Base-by-base conservation (phyloP, 208 protist species). In the Acanthamoeba healyi region DNA sequence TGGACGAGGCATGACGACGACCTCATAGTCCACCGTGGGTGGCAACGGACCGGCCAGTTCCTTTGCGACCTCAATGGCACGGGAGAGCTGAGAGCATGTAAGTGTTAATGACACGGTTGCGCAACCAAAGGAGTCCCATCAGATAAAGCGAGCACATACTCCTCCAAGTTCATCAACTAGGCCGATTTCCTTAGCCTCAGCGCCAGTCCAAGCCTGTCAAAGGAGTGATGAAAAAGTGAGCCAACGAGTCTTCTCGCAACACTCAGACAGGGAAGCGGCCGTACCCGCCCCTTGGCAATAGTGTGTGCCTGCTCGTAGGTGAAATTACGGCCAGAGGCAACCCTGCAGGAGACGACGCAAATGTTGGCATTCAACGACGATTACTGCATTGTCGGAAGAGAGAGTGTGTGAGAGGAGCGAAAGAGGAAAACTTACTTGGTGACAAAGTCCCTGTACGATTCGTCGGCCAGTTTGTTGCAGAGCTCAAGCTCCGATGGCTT, bases 161-260 rank as follows among this genome's bases (percentile, higher is more conserved):
- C 87, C 87, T 15, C 87, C 87, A 26, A 92, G 87, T 58, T 92
- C 87, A 67, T 92, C 87, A 6, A 92, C 87, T 10, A 92, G 87
- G 24, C 87, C 87, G 10, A 74, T 24, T 14, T 70, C 61, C 36
- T 77, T 67, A 26, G 87, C 87, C 26, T 67, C 87, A 10, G 32
- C 44, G 29, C 87, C 58, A 17, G 58, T 92, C 58, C 61, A 92
- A n/a, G 42, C 56, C 84, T 91, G 84, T 19, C 14, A 61, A 26
- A 42, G 26, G 49, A 19, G 26, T 54, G 49, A 54, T 12, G 5
- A n/a, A 61, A 10, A 10, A 0, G 24, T 61, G 10, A 29, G 15
- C 19, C 54, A 12, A 9, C 6, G 1, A 58, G n/a, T 3, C 24
- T 26, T n/a, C n/a, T n/a, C n/a, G n/a, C n/a, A n/a, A n/a, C n/a